phyloP scores from a whole-genome alignment of 441 rosid genomes.

The Populus hybrid region DNA sequence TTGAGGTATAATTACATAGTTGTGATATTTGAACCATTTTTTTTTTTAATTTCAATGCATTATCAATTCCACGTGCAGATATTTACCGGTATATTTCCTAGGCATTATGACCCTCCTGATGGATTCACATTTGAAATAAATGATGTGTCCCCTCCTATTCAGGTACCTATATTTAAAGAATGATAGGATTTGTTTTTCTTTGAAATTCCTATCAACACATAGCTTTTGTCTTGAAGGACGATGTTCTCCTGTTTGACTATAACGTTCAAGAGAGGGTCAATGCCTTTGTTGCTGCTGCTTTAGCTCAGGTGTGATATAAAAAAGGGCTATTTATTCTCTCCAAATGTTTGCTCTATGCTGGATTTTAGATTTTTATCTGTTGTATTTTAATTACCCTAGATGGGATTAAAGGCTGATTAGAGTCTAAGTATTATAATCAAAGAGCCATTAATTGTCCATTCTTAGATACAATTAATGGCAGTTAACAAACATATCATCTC shows the following conservation, averaged over 20 bases:
- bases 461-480: slow-evolving; percentile 6
- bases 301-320: slow-evolving; percentile 61
- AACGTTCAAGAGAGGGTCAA: slow-evolving; percentile 82
- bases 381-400: neutral
- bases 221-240: slow-evolving; percentile 50
- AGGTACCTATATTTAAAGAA: slow-evolving; percentile 42
- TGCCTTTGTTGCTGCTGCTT: slow-evolving; percentile 80
- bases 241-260: slow-evolving; percentile 75
- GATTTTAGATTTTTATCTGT: neutral
- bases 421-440: neutral
- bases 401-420: neutral
- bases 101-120: slow-evolving; percentile 87
- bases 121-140: slow-evolving; percentile 90
- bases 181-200: slow-evolving; percentile 5
- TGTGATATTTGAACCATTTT: neutral
- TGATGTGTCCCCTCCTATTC: slow-evolving; percentile 74
- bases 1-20: neutral
- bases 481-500: neutral
- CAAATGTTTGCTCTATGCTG: neutral
- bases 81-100: slow-evolving; percentile 91
- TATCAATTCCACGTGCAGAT: slow-evolving; percentile 45
- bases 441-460: neutral
- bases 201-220: slow-evolving; percentile 24
- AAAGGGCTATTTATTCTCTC: slow-evolving; percentile 4
- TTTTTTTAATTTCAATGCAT: slow-evolving; percentile 8